phyloP scores from a whole-genome alignment of 2,329 filamentous ascomycete genomes.

The Hypoxylon sp. region DNA sequence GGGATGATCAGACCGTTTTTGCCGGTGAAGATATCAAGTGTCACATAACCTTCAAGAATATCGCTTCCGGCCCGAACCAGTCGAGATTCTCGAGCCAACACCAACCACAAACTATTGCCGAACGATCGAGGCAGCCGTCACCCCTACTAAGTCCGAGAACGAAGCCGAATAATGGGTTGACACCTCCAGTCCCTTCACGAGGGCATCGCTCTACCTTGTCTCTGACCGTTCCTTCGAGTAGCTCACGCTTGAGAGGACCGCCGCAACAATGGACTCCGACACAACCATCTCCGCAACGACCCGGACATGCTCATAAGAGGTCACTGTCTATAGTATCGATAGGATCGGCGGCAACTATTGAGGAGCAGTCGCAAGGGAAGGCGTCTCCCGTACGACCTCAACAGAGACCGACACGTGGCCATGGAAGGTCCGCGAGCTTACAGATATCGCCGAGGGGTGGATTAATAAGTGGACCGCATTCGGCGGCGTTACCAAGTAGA shows the following conservation, averaged over 20 bases:
- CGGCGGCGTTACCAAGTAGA: slow-evolving; percentile 57
- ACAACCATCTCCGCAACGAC: slow-evolving; percentile 50
- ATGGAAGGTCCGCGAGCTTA: slow-evolving; percentile 84
- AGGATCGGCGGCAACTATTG: slow-evolving; percentile 67
- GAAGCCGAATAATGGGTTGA: slow-evolving; percentile 62
- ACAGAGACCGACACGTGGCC: slow-evolving; percentile 70
- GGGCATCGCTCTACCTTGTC: slow-evolving; percentile 80
- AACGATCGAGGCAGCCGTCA: slow-evolving; percentile 59
- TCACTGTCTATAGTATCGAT: slow-evolving; percentile 89
- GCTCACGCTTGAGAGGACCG: slow-evolving; percentile 62
- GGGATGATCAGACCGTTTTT: slow-evolving; percentile 95
- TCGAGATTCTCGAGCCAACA: slow-evolving; percentile 49
- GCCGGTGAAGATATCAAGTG: slow-evolving; percentile 96
- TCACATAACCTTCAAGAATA: slow-evolving; percentile 96
- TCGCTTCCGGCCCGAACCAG: slow-evolving; percentile 65
- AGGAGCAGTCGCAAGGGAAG: slow-evolving; percentile 62
- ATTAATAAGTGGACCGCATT: slow-evolving; percentile 62
- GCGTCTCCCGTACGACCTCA: slow-evolving; percentile 61
- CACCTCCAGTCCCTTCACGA: slow-evolving; percentile 62
- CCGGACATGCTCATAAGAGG: slow-evolving; percentile 76
- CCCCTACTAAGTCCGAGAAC: slow-evolving; percentile 60
- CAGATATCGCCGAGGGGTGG: slow-evolving; percentile 75
- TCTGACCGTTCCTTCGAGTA: slow-evolving; percentile 67
- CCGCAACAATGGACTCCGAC: slow-evolving; percentile 63
- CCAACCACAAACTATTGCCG: slow-evolving; percentile 53